A percentile compares a stretch with the other conserved stretches of the same genome.
phyloP scores from a whole-genome alignment of 2,329 filamentous ascomycete genomes.

The Fusarium sp. region DNA sequence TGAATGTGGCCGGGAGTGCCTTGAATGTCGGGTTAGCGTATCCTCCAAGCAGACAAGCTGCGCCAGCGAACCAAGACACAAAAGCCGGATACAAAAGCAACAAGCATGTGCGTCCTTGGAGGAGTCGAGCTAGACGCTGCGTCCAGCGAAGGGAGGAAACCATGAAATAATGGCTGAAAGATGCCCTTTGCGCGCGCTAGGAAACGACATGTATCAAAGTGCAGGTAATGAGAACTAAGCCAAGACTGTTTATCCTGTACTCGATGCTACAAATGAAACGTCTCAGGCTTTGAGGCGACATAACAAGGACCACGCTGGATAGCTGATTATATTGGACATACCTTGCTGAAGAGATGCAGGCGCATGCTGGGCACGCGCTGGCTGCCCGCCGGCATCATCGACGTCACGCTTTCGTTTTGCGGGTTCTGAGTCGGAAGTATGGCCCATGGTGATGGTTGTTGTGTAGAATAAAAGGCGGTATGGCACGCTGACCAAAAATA shows the following conservation, averaged over 20 bases:
- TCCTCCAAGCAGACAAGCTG: slow-evolving; percentile 32
- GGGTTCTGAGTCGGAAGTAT: slow-evolving; percentile 55
- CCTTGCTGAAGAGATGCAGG: slow-evolving; percentile 56
- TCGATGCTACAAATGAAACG: slow-evolving; percentile 35
- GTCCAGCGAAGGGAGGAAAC: slow-evolving; percentile 25
- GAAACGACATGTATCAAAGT: slow-evolving; percentile 20
- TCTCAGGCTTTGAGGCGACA: slow-evolving; percentile 36
- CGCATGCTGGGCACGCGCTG: slow-evolving; percentile 55
- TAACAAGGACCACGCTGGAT: slow-evolving; percentile 30
- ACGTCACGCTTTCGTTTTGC: slow-evolving; percentile 62
- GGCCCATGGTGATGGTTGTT: slow-evolving; percentile 52
- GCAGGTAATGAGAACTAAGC: slow-evolving; percentile 10
- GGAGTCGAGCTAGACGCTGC: slow-evolving; percentile 34
- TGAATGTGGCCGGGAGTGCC: slow-evolving; percentile 58
- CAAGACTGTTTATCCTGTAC: slow-evolving; percentile 11
- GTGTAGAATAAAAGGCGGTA: slow-evolving; percentile 12
- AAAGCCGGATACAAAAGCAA: slow-evolving; percentile 39
- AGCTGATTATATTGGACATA: slow-evolving; percentile 50
- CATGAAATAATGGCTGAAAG: slow-evolving; percentile 12
- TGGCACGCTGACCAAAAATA: slow-evolving; percentile 9
- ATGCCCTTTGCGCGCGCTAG: slow-evolving; percentile 17
- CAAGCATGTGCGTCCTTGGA: slow-evolving; percentile 38
- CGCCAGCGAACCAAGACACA: slow-evolving; percentile 34
- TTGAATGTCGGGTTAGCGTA: slow-evolving; percentile 41
- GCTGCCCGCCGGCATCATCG: slow-evolving; percentile 57